Evolutionary conservation across 495 filamentous ascomycete genomes (phyloP).

Genomic region (Evernia prunastri): DNA sequence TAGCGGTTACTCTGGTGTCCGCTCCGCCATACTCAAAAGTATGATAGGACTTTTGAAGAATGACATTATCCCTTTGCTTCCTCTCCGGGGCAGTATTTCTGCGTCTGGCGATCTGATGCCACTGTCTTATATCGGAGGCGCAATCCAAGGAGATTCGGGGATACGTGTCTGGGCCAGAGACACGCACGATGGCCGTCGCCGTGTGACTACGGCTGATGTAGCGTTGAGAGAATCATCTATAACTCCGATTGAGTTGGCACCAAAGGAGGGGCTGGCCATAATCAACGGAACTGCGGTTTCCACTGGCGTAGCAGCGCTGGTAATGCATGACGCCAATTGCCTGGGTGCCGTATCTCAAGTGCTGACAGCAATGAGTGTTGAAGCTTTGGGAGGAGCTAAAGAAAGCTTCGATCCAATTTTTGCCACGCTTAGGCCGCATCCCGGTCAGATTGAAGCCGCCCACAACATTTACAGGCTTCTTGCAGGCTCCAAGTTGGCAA

Average conservation of each 20-base stretch:
- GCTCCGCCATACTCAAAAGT: constrained; percentile 41
- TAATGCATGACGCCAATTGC: constrained; percentile 48
- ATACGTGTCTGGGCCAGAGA: constrained; percentile 36
- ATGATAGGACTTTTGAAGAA: constrained; percentile 42
- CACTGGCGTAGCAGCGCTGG: constrained; percentile 43
- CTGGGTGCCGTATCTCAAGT: constrained; percentile 52
- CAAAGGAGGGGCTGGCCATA: constrained; percentile 55
- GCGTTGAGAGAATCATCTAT: constrained; percentile 39
- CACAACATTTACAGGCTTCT: constrained; percentile 50
- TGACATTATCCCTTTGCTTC: constrained; percentile 50
- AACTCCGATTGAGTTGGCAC: constrained; percentile 41
- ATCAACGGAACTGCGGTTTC: constrained; percentile 58
- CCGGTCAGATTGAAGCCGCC: constrained; percentile 54
- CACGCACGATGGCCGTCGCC: constrained; percentile 15
- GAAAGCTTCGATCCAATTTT: constrained; percentile 57
- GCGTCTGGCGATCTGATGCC: constrained; percentile 62
- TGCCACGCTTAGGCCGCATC: constrained; percentile 49
- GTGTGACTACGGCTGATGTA: constrained; percentile 37
- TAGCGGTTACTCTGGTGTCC: constrained; percentile 54
- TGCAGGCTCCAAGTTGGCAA: constrained; percentile 31
- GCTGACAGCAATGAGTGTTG: constrained; percentile 39
- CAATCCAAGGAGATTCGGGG: constrained; percentile 50
- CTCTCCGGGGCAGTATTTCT: constrained; percentile 59
- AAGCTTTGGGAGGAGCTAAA: constrained; percentile 44
- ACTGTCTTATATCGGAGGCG: constrained; percentile 54